Evolutionary conservation across 2,329 filamentous ascomycete species (phyloP), one percentile per base, ranked within the genome.

Genomic region (Colletotrichum chrysophilum): DNA sequence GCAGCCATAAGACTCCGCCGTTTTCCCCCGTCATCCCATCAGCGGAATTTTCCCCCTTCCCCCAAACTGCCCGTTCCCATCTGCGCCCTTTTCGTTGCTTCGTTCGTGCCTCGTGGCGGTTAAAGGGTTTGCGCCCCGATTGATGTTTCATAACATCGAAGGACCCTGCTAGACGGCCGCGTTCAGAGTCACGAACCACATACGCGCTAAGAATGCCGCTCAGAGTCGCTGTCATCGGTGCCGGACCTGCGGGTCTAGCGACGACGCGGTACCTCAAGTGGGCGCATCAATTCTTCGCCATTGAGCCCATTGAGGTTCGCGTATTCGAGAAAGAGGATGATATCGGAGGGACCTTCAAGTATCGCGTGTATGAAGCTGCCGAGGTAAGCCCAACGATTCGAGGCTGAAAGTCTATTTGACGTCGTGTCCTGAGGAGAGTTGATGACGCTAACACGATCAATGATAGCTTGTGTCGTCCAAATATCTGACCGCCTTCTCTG

Each of bases 401-500:
- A n/a, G 48, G 12, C 36, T 4, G 1, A 2, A n/a, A 18, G 9
- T 32, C 12, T 70, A 12, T 13, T 56, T 30, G 18, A 21, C 18
- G 1, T 30, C 18, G 1, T 26, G 14, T 32, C 14, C 4, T 56
- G 4, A 3, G 3, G 9, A 14, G n/a, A 3, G 18, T 21, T 26
- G 4, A 16, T 64, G 38, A 61, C 30, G 58, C 70, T 76, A 5
- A 76, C 43, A 12, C 4, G 4, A 43, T 18, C 64, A 6, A 5
- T 13, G 30, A 55, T 32, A 76, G 80, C 84, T 84, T 1, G 88
- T 89, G 3, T 88, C 86, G 3, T 89, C 87, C 6, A 88, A 88
- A 76, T 87, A 88, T 61, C 82, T 90, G 12, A 89, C 88, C 1
- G 81, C 86, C 34, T 90, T 89, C 77, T 89, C 88, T 5, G 88